Percentiles rank a stretch among this genome's conserved stretches.
Conservation (phyloP, 2,329 filamentous ascomycete genomes). For the Periglandula ipomoeae region DNA sequence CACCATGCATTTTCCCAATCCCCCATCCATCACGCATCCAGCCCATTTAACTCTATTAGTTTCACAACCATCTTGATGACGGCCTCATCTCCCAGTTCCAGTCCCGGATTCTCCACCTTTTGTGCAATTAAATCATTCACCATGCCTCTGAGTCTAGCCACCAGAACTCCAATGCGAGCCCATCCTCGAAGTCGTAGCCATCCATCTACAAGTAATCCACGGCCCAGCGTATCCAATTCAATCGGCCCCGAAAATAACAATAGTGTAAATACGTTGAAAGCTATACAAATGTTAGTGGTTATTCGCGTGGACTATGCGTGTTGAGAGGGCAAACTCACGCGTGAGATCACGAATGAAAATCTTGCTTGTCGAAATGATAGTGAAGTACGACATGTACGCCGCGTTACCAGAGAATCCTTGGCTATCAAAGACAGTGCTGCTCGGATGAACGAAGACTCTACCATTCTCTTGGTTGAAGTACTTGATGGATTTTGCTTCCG, state of each 20-base stretch:
- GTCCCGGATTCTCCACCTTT: conserved; percentile 67
- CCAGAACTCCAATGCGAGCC: conserved; percentile 87
- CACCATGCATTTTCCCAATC: not conserved
- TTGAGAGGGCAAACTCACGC: conserved; percentile 45
- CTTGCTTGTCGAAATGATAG: conserved; percentile 84
- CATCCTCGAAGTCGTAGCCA: conserved; percentile 83
- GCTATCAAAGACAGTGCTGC: conserved; percentile 74
- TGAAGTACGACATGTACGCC: conserved; percentile 81
- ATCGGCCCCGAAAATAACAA: conserved; percentile 83
- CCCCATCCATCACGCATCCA: conserved; percentile 49
- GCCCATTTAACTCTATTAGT: conserved; percentile 81
- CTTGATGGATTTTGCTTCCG: conserved; percentile 83
- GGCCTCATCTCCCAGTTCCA: conserved; percentile 48
- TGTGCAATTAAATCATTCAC: conserved; percentile 74
- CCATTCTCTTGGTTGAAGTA: conserved; percentile 83
- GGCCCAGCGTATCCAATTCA: conserved; percentile 74
- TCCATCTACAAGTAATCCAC: conserved; percentile 82
- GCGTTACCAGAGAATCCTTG: conserved; percentile 69
- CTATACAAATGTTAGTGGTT: conserved; percentile 25
- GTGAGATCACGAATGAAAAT: conserved; percentile 87
- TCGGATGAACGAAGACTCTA: conserved; percentile 87
- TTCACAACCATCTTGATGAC: conserved; percentile 70
- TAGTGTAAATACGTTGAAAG: conserved; percentile 82
- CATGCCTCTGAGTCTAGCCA: conserved; percentile 74
- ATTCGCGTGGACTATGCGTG: too few relatives aligned